Conservation (phyloP, 176 grass and related monocot genomes). For the Paspalum notatum region DNA sequence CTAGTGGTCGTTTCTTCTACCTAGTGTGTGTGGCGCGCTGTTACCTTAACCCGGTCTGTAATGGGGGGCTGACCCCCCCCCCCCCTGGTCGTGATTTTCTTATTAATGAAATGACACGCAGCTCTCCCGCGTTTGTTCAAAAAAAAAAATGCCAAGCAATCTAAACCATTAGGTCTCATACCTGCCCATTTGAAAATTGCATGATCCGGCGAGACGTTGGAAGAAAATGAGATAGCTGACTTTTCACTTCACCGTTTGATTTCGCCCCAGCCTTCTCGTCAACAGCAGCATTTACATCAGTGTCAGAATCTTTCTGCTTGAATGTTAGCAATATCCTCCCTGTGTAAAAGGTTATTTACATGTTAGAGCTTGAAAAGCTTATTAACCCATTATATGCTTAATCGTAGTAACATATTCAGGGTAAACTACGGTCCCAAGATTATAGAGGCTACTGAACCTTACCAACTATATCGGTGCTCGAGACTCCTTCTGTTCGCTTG, state of each 20-base stretch:
- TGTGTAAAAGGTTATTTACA: slow-evolving; percentile 40
- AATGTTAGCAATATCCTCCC: slow-evolving; percentile 81
- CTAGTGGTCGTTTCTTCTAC: too few species aligned
- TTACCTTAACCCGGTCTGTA: too few species aligned
- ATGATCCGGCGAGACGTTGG: slow-evolving; percentile 88
- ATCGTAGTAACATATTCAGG: neutral
- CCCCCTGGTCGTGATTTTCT: too few species aligned
- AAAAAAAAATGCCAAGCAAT: neutral
- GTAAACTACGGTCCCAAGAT: slow-evolving; percentile 5
- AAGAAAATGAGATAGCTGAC: slow-evolving; percentile 87
- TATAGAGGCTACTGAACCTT: slow-evolving; percentile 37
- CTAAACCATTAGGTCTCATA: slow-evolving; percentile 41
- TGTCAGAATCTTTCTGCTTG: slow-evolving; percentile 44
- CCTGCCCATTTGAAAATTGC: slow-evolving; percentile 94
- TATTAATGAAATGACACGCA: too few species aligned
- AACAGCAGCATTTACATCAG: slow-evolving; percentile 19
- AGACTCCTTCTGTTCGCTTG: slow-evolving; percentile 90
- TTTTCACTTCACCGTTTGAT: slow-evolving; percentile 56
- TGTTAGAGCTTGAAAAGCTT: slow-evolving; percentile 36
- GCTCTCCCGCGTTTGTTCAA: too few species aligned
- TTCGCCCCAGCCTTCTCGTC: slow-evolving; percentile 49
- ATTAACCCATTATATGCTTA: neutral
- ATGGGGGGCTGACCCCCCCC: too few species aligned
- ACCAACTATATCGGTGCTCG: slow-evolving; percentile 92
- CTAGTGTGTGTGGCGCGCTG: too few species aligned